Base-by-base conservation (phyloP, 768 basidiomycete species). In the Suillus plorans region DNA sequence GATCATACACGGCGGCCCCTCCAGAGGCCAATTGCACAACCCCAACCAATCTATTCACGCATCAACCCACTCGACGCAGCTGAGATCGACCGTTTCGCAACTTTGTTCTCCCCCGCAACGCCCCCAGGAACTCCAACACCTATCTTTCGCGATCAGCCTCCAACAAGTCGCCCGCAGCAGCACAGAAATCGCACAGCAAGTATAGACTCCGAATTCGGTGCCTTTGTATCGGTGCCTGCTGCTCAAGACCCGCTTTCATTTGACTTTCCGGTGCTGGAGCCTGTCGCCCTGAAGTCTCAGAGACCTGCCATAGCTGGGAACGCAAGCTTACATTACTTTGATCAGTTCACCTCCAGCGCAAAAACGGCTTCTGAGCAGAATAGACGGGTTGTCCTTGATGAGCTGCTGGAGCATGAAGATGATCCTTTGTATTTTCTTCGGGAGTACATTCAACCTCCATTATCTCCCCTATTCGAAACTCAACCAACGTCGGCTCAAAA, bases 401-500 rank as follows among this genome's bases (percentile, higher is more conserved):
- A 92, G 71, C 73, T 92, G 42, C 71, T 91, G 44, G 69, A 81
- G 64, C 85, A 89, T 65, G 84, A 91, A 73, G 87, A 90, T 60
- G 89, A 92, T 72, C 89, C 89, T 1, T 72, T 91, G 68, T 89
- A 87, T 71, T 89, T 86, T 79, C 63, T 86, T 63, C 53, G 71
- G 63, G n/a, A 66, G 66, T 64, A 67, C 39, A 50, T 49, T 53
- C 49, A 60, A 66, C 63, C n/a, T 62, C 70, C 65, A 25, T 65
- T 16, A 69, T 76, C 56, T 63, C 76, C n/a, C 65, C 77, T 36
- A 67, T 78, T 62, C 61, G 73, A 77, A 18, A 73, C 69, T 5
- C 67, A 75, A 7, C 75, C 80, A 39, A 62, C 70, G 13, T 47
- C 66, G 37, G 63, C 66, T 37, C 68, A 65, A 59, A 58, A 47